A percentile compares a stretch with the other conserved stretches of the same genome.
phyloP scores from a whole-genome alignment of 148 eudicot species.

The Rheum nobile region DNA sequence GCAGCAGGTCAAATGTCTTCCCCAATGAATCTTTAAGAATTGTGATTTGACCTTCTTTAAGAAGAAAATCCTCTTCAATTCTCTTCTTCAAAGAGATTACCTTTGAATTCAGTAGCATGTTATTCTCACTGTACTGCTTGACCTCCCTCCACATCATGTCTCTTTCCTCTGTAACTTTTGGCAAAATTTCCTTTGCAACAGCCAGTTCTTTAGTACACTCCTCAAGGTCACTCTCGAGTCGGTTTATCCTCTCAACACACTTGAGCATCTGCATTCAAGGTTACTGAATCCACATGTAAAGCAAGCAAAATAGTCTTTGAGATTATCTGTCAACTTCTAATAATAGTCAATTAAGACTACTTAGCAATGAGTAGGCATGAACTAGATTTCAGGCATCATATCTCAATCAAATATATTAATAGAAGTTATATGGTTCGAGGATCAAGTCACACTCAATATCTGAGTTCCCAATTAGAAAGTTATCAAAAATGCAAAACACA shows the following conservation, averaged over 20 bases:
- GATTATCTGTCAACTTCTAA: too few relatives aligned
- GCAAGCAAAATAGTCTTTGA: neutral
- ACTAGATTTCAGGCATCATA: too few relatives aligned
- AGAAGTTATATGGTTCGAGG: too few relatives aligned
- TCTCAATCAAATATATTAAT: too few relatives aligned
- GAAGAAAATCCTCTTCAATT: constrained; percentile 71
- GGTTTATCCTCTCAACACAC: constrained; percentile 58
- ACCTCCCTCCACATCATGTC: constrained; percentile 81
- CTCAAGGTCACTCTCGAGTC: constrained; percentile 44
- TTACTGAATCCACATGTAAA: neutral
- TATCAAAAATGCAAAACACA: neutral
- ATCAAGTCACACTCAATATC: neutral
- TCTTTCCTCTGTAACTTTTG: constrained; percentile 72
- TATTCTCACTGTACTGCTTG: constrained; percentile 58
- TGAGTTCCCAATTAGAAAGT: neutral
- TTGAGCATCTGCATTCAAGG: constrained; percentile 42
- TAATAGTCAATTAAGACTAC: too few relatives aligned
- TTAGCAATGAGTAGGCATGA: too few relatives aligned
- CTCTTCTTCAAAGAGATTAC: constrained; percentile 58
- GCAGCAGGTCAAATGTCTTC: constrained; percentile 70
- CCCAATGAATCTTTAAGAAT: constrained; percentile 59
- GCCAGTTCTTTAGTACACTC: constrained; percentile 54
- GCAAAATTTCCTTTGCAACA: constrained; percentile 37
- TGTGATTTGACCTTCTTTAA: constrained; percentile 86
- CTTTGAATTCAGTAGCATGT: constrained; percentile 71